Evolutionary conservation across 768 basidiomycete genomes (phyloP).

Genomic region (Mycena metata): DNA sequence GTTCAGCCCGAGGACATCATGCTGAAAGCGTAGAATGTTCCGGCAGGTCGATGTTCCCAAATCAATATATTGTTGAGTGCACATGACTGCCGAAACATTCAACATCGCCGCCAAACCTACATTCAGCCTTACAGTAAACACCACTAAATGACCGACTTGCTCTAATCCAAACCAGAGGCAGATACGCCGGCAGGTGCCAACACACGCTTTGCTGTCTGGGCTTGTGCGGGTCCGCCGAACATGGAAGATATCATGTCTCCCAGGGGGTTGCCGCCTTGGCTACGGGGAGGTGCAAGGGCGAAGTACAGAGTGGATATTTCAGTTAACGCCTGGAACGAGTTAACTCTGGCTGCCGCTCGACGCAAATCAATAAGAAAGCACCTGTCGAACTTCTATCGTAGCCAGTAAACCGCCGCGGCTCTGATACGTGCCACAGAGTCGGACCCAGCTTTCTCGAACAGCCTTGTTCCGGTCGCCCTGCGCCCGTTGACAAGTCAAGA

Average conservation of each 20-base stretch:
- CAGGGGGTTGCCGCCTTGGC: conserved; percentile 81
- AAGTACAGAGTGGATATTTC: conserved; percentile 87
- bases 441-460: conserved; percentile 86
- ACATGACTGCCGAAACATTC: background rate
- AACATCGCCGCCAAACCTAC: background rate
- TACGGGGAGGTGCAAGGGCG: conserved; percentile 83
- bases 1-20: conserved; percentile 74
- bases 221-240: conserved; percentile 77
- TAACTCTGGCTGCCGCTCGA: background rate
- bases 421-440: conserved; percentile 88
- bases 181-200: conserved; percentile 57
- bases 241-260: conserved; percentile 91
- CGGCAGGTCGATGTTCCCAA: background rate
- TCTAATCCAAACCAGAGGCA: conserved; percentile 61
- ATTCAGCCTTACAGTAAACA: background rate
- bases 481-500: conserved; percentile 89
- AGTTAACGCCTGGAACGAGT: conserved; percentile 64
- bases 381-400: conserved; percentile 73
- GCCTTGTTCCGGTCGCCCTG: conserved; percentile 84
- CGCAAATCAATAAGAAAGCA: conserved; percentile 49
- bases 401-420: conserved; percentile 75
- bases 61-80: background rate
- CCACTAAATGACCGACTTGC: conserved; percentile 10
- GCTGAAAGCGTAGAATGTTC: conserved; percentile 50
- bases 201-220: conserved; percentile 56